phyloP scores from a whole-genome alignment of 2,329 filamentous ascomycete genomes.

The Scleromitrula shiraiana region DNA sequence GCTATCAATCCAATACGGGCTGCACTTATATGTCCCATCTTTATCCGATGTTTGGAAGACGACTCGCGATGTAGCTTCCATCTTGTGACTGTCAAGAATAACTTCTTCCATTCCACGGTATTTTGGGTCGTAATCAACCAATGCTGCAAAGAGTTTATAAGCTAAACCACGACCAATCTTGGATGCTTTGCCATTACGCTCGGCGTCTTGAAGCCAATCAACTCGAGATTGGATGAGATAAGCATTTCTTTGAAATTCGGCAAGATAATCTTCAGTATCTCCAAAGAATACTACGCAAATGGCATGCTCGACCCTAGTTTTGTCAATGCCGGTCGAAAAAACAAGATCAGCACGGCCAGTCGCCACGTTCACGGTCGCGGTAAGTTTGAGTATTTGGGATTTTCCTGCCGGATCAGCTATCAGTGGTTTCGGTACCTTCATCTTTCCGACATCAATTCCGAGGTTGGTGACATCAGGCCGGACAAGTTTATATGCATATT shows the following conservation, averaged over 20 bases:
- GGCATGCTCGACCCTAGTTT: conserved; percentile 5
- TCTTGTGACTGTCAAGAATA: conserved; percentile 41
- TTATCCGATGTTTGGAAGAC: conserved; percentile 39
- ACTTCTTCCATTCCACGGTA: conserved; percentile 54
- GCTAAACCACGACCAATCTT: conserved; percentile 59
- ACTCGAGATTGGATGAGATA: conserved; percentile 9
- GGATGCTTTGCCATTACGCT: conserved; percentile 43
- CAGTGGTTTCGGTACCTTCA: conserved; percentile 63
- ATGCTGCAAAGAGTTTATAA: conserved; percentile 60
- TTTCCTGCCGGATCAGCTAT: conserved; percentile 38
- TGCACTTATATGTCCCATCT: conserved; percentile 46
- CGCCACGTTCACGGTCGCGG: conserved; percentile 50
- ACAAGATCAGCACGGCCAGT: conserved; percentile 46
- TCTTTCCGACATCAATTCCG: conserved; percentile 50
- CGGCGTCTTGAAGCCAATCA: conserved; percentile 9
- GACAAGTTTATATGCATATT: conserved; percentile 43
- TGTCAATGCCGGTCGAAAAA: conserved; percentile 44
- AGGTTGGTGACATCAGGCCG: conserved; percentile 31
- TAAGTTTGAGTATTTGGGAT: conserved; percentile 41
- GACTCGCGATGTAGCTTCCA: conserved; percentile 38
- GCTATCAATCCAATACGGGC: conserved; percentile 52
- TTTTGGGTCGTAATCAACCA: conserved; percentile 47
- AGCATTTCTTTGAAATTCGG: conserved; percentile 5
- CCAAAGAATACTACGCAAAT: conserved; percentile 5
- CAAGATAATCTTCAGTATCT: conserved; percentile 3